Conservation (phyloP, 2,329 filamentous ascomycete genomes). For the Pleoardoris graminearum region DNA sequence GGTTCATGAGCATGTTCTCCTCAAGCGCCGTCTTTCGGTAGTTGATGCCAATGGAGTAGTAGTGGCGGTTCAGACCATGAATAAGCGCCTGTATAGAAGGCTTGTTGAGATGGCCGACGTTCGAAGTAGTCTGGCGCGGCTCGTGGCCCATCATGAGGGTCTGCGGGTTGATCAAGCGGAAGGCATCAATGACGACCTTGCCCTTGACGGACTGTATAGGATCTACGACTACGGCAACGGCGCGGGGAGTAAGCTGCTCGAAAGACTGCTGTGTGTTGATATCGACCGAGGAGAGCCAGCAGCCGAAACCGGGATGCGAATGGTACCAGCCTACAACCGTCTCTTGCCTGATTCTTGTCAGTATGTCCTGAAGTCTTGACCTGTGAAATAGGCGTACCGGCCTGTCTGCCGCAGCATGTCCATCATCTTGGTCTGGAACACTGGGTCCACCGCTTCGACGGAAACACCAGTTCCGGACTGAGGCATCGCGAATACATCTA, state of each 20-base stretch:
- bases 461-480: slow-evolving; percentile 98
- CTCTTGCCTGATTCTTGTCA: slow-evolving; percentile 69
- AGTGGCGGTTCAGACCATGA: slow-evolving; percentile 96
- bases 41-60: slow-evolving; percentile 98
- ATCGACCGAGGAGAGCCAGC: slow-evolving; percentile 98
- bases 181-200: slow-evolving; percentile 98
- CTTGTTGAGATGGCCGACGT: slow-evolving; percentile 97
- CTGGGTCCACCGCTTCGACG: slow-evolving; percentile 96
- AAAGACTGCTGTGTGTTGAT: slow-evolving; percentile 99
- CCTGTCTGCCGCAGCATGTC: slow-evolving; percentile 98
- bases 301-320: slow-evolving; percentile 97
- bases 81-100: slow-evolving; percentile 99
- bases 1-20: slow-evolving; percentile 99
- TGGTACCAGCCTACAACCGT: slow-evolving; percentile 99
- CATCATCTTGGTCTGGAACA: slow-evolving; percentile 99
- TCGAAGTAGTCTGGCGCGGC: slow-evolving; percentile 95
- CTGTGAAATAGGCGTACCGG: slow-evolving; percentile 59
- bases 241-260: slow-evolving; percentile 94
- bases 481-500: slow-evolving; percentile 99
- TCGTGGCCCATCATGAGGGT: slow-evolving; percentile 98
- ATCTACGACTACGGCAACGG: slow-evolving; percentile 96
- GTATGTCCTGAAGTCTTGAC: slow-evolving; percentile 10
- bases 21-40: slow-evolving; percentile 97
- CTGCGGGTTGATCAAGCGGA: slow-evolving; percentile 97
- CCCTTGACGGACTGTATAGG: slow-evolving; percentile 99